A percentile compares a stretch with the other conserved stretches of the same genome.
These are phyloP conservation scores for Suillus tomentosus DNA, from an alignment of 768 basidiomycete genomes.

Conservation along the genomic window DNA sequence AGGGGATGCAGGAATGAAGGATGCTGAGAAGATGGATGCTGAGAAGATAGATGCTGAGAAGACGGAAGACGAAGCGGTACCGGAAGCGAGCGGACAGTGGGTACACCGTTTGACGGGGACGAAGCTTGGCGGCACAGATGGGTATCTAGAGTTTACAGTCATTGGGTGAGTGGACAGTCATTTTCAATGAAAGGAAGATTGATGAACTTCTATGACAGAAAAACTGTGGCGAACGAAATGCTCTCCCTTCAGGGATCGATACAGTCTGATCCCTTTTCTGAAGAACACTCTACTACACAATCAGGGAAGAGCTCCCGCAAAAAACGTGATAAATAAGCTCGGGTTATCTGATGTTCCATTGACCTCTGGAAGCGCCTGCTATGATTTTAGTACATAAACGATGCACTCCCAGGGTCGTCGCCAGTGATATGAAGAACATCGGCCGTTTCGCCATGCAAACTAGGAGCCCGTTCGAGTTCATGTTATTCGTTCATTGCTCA, in stretches of 20 bases:
- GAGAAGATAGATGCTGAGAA: background rate
- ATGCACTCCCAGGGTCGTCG: no score
- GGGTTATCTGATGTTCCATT: background rate
- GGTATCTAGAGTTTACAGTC: conserved; percentile 80
- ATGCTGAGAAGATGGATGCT: background rate
- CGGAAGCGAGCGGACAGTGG: conserved; percentile 74
- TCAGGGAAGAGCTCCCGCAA: background rate
- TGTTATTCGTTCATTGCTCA: no score
- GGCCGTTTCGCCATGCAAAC: no score
- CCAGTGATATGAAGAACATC: no score
- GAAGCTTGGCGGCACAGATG: conserved; percentile 65
- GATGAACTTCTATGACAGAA: conserved; percentile 41
- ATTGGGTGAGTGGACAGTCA: conserved; percentile 66
- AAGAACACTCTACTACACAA: conserved; percentile 1
- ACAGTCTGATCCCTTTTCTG: conserved; percentile 25
- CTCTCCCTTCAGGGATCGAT: conserved; percentile 85
- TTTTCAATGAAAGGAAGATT: conserved; percentile 9
- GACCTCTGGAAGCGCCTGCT: no score
- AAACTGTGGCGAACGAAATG: conserved; percentile 93
- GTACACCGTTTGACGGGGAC: conserved; percentile 70
- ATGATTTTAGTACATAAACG: no score
- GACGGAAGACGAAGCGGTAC: conserved; percentile 31
- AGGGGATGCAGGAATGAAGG: conserved; percentile 18
- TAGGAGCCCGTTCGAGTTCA: no score
- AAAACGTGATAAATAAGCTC: background rate